Evolutionary conservation across 1,284 basidiomycete species (phyloP).

Genomic region (Amylostereum areolatum): DNA sequence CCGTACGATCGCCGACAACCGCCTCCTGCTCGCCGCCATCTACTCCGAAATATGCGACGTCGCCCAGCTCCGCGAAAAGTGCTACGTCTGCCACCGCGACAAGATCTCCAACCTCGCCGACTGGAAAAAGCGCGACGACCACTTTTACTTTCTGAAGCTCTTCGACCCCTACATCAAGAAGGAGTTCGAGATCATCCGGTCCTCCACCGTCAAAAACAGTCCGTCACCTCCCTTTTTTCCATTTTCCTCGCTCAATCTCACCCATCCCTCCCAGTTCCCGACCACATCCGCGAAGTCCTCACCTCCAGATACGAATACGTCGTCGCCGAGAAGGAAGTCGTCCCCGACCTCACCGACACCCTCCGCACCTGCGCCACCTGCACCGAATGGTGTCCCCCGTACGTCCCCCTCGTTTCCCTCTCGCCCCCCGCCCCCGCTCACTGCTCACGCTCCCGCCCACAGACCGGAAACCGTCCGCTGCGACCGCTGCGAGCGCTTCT

Average conservation of each 20-base stretch:
- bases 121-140: conserved; percentile 94
- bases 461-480: conserved; percentile 90
- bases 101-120: conserved; percentile 88
- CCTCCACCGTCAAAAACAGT: conserved; percentile 87
- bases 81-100: conserved; percentile 90
- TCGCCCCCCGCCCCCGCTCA: background rate
- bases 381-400: conserved; percentile 84
- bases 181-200: conserved; percentile 93
- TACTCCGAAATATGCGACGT: conserved; percentile 94
- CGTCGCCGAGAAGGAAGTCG: conserved; percentile 88
- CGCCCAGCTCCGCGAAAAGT: conserved; percentile 85
- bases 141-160: conserved; percentile 91
- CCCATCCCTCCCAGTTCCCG: conserved; percentile 56
- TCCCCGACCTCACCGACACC: conserved; percentile 84
- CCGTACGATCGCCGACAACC: conserved; percentile 79
- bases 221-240: conserved; percentile 28
- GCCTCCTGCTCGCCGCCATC: conserved; percentile 89
- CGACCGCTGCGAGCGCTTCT: conserved; percentile 90
- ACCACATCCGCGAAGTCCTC: conserved; percentile 71
- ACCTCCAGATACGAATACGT: conserved; percentile 89
- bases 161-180: conserved; percentile 98
- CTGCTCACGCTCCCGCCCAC: conserved; percentile 13
- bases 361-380: conserved; percentile 86
- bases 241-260: conserved; percentile 1
- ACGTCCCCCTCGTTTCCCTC: conserved; percentile 24